Base-by-base conservation (phyloP, 345 rosid genomes). In the Salix koriyanagi region DNA sequence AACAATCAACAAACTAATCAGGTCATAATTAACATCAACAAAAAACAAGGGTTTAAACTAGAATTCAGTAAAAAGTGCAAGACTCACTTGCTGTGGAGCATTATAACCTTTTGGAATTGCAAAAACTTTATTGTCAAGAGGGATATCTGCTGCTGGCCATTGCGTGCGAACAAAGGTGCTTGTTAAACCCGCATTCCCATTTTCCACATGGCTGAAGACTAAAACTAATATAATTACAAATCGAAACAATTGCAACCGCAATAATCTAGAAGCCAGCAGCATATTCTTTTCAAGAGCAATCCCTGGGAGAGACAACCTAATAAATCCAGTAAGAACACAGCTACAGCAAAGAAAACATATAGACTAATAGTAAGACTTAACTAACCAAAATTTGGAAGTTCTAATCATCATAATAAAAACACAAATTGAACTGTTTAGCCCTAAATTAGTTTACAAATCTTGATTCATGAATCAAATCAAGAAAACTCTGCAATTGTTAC, bases 21-120 rank as follows among this genome's bases (percentile, higher is more conserved):
- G 44, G 13, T 5, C 28, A 52, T 54, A 2, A 69, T 28, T 61
- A 42, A 76, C 36, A 6, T 3, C 42, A 28, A 14, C 44, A 23
- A 2, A 73, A 21, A 71, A 10, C 28, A 11, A 2, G 14, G 46
- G 46, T 36, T 21, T 21, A 12, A 48, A 2, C 6, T 16, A 16
- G 16, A 32, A 34, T 54, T 11, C 37, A 50, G 11, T 21, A n/a
- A 19, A 26, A 58, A 2, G 19, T 16, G 0, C 26, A 26, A 28
- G 44, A 64, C 74, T 60, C 32, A 88, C 89, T 77, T 86, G 91
- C 58, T 88, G 85, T 1, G 88, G 88, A 2, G 87, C 87, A 73
- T 84, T 86, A 60, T 60, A 48, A 65, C 86, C 91, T 37, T 81
- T 65, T 13, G 91, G 88, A 19, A 74, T 54, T n/a, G 61, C 80